These are phyloP conservation scores for Podaxis pistillaris DNA, from an alignment of 768 basidiomycete genomes.

Conservation along the genomic window DNA sequence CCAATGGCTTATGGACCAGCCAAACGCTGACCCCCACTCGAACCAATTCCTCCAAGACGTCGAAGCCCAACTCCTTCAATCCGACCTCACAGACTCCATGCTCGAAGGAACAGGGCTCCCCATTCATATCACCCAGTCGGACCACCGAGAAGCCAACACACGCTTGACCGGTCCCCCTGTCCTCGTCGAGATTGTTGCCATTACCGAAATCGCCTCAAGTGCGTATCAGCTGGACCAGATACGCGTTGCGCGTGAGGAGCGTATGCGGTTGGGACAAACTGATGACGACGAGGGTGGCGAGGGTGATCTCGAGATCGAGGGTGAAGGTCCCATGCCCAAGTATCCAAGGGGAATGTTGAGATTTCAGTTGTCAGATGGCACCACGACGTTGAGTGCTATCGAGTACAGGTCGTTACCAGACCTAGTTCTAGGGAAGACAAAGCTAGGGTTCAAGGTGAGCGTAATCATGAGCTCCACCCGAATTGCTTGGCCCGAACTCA, in stretches of 20 bases:
- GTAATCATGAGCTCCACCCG: too few species aligned
- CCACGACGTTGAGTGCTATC: conserved; percentile 63
- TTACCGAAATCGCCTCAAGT: conserved; percentile 85
- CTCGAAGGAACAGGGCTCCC: conserved; percentile 68
- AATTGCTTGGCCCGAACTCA: not conserved
- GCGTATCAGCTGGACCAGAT: conserved; percentile 78
- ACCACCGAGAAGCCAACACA: conserved; percentile 29
- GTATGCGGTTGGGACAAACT: conserved; percentile 47
- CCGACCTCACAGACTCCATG: conserved; percentile 73
- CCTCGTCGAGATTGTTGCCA: conserved; percentile 70
- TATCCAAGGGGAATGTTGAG: conserved; percentile 81
- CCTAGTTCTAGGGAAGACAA: conserved; percentile 71
- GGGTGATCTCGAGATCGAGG: conserved; percentile 58
- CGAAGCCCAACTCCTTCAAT: conserved; percentile 67
- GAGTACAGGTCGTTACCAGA: conserved; percentile 71
- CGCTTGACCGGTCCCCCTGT: conserved; percentile 44
- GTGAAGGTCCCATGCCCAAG: conserved; percentile 74
- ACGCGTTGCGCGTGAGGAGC: conserved; percentile 60
- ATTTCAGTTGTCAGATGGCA: conserved; percentile 80
- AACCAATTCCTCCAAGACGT: conserved; percentile 53
- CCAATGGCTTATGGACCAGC: conserved; percentile 54
- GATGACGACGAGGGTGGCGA: conserved; percentile 41
- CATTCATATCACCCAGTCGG: conserved; percentile 30
- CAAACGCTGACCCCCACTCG: conserved; percentile 44
- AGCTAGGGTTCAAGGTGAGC: conserved; percentile 78